Percentiles rank a stretch among this genome's conserved stretches.
Conservation (phyloP, 345 rosid genomes). For the Camelina neglecta region DNA sequence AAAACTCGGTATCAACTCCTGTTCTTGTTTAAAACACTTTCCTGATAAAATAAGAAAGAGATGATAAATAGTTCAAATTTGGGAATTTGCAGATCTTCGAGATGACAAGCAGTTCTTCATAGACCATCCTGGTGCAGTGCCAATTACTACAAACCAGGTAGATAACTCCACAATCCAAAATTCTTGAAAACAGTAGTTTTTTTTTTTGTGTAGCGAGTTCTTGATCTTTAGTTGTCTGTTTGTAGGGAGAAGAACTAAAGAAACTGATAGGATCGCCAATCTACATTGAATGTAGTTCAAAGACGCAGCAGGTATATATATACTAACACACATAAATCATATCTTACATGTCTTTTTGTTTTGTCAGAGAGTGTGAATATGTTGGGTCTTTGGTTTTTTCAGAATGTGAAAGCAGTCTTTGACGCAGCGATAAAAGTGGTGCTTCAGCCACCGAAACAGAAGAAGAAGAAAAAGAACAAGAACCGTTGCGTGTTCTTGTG, state of each 20-base stretch:
- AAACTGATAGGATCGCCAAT: constrained; percentile 82
- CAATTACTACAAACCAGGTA: constrained; percentile 70
- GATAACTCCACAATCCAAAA: constrained; percentile 12
- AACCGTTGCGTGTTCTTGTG: constrained; percentile 44
- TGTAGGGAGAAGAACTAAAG: constrained; percentile 93
- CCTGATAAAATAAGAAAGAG: background rate
- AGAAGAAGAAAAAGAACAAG: constrained; percentile 76
- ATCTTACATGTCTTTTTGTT: constrained; percentile 6
- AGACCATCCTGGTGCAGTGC: constrained; percentile 80
- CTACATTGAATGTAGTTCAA: constrained; percentile 94
- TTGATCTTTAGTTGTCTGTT: constrained; percentile 28
- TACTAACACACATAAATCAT: background rate
- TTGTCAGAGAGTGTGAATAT: background rate
- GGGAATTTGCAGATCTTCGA: constrained; percentile 63
- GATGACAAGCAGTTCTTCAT: constrained; percentile 72
- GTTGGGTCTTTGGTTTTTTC: constrained; percentile 31
- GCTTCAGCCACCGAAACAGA: constrained; percentile 88
- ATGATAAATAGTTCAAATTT: constrained; percentile 7
- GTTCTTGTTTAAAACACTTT: constrained; percentile 5
- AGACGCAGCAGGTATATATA: constrained; percentile 84
- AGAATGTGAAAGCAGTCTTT: constrained; percentile 91
- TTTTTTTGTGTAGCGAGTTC: background rate
- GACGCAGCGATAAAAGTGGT: constrained; percentile 89
- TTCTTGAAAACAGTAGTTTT: background rate
- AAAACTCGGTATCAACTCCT: constrained; percentile 65